Evolutionary conservation across 2,329 filamentous ascomycete species (phyloP).

Genomic region (Epichloe coenophiala): DNA sequence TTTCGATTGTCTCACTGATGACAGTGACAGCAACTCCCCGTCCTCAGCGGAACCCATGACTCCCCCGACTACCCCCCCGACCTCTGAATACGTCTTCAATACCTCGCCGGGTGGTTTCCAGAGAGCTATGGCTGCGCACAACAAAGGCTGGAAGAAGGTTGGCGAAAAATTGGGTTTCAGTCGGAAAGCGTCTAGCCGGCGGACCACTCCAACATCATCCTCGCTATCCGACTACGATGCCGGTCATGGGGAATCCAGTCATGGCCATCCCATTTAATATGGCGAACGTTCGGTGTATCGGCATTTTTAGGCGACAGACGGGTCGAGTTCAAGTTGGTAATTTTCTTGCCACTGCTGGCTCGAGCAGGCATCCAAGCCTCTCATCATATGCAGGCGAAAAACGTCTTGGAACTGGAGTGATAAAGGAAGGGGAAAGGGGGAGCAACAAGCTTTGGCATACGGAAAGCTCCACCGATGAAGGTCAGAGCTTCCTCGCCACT

Average conservation of each 20-base stretch:
- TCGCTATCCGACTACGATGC: slow-evolving; percentile 21
- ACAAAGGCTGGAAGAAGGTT: slow-evolving; percentile 51
- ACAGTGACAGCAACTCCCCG: slow-evolving; percentile 48
- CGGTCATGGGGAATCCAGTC: slow-evolving; percentile 21
- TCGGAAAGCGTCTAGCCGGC: slow-evolving; percentile 34
- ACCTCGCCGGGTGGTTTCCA: slow-evolving; percentile 40
- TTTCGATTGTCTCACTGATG: slow-evolving; percentile 45
- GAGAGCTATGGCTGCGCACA: slow-evolving; percentile 39
- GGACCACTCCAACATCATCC: slow-evolving; percentile 30
- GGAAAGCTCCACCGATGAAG: neutral
- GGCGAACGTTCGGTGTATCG: neutral
- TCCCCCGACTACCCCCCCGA: slow-evolving; percentile 63
- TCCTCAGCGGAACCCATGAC: slow-evolving; percentile 52
- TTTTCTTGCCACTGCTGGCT: too few species aligned
- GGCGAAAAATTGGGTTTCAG: slow-evolving; percentile 46
- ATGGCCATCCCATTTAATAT: slow-evolving; percentile 35
- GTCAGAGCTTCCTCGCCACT: too few species aligned
- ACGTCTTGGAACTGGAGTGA: neutral
- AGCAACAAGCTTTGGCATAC: neutral
- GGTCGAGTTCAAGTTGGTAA: neutral
- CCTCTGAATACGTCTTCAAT: slow-evolving; percentile 40
- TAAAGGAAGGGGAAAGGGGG: neutral
- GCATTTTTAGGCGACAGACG: neutral
- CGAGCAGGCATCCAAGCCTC: too few species aligned
- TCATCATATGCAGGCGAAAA: neutral